phyloP scores from a whole-genome alignment of 768 basidiomycete species.

The Mycena rosella region DNA sequence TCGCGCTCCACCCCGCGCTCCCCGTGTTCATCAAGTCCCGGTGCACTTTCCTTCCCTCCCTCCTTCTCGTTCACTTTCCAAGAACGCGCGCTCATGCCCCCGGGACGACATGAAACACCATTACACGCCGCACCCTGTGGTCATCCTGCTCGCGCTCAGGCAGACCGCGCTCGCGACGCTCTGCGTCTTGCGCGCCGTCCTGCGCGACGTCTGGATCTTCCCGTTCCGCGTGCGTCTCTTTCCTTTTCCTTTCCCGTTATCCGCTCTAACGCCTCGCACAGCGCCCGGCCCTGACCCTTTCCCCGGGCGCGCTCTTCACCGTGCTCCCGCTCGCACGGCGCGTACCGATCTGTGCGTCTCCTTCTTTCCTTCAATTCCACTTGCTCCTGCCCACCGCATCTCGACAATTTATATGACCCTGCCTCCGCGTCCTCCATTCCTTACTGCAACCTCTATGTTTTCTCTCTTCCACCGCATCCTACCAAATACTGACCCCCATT shows the following conservation, averaged over 20 bases:
- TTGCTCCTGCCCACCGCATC: no score
- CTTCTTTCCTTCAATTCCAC: no score
- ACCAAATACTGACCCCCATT: no score
- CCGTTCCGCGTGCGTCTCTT: slow-evolving; percentile 31
- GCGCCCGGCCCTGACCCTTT: slow-evolving; percentile 24
- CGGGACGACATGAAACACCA: slow-evolving; percentile 76
- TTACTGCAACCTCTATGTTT: no score
- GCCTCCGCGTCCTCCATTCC: no score
- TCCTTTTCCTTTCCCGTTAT: background rate
- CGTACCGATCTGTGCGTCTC: no score
- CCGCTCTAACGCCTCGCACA: background rate
- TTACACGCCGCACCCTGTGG: slow-evolving; percentile 76
- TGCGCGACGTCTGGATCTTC: slow-evolving; percentile 58
- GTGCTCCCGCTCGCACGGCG: slow-evolving; percentile 54
- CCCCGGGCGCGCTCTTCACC: slow-evolving; percentile 44
- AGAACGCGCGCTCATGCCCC: slow-evolving; percentile 4
- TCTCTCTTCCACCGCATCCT: no score
- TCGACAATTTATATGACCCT: no score
- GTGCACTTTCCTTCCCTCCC: slow-evolving; percentile 51
- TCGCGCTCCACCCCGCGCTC: slow-evolving; percentile 59
- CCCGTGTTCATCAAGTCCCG: slow-evolving; percentile 75
- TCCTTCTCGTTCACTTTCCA: background rate
- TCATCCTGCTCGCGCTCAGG: slow-evolving; percentile 69
- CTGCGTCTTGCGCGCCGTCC: slow-evolving; percentile 69
- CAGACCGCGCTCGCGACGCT: slow-evolving; percentile 62